Conservation (phyloP, 2,329 filamentous ascomycete genomes). For the Paraphoma chrysanthemicola region DNA sequence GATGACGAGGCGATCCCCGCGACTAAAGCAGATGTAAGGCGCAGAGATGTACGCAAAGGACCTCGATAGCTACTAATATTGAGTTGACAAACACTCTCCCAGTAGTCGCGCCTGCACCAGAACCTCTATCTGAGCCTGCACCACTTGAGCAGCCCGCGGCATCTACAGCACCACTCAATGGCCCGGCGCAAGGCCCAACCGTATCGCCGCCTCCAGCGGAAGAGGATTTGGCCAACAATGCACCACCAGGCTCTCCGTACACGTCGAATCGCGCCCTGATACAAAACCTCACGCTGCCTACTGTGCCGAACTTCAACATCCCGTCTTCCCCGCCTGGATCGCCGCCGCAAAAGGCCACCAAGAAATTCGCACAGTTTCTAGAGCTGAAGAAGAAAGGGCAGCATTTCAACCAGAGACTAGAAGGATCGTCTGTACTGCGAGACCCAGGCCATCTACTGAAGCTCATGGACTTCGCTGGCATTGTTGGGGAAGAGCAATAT, state of each 20-base stretch:
- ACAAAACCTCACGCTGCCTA: slow-evolving; percentile 76
- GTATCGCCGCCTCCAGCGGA: slow-evolving; percentile 27
- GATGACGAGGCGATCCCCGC: slow-evolving; percentile 50
- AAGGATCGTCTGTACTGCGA: slow-evolving; percentile 69
- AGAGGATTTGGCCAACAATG: slow-evolving; percentile 18
- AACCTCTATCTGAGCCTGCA: slow-evolving; percentile 11
- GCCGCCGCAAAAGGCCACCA: slow-evolving; percentile 57
- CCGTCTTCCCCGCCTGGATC: slow-evolving; percentile 73
- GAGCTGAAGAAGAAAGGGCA: slow-evolving; percentile 76
- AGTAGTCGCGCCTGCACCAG: slow-evolving; percentile 18
- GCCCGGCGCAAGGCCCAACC: slow-evolving; percentile 37
- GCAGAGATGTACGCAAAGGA: slow-evolving; percentile 29
- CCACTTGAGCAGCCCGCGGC: slow-evolving; percentile 10
- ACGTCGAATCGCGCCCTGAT: slow-evolving; percentile 68
- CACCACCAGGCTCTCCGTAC: slow-evolving; percentile 66
- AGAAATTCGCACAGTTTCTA: slow-evolving; percentile 77
- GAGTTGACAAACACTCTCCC: slow-evolving; percentile 34
- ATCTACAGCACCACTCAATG: slow-evolving; percentile 23
- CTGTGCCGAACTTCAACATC: slow-evolving; percentile 74
- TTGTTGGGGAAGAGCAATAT: slow-evolving; percentile 67
- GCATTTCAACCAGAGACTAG: slow-evolving; percentile 80
- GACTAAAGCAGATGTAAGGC: slow-evolving; percentile 49
- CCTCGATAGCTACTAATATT: slow-evolving; percentile 58
- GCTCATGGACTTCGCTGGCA: slow-evolving; percentile 72
- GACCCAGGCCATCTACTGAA: slow-evolving; percentile 78